These are phyloP conservation scores for Coelastrella sp. DNA, from an alignment of 139 green algal species.

Conservation along the genomic window DNA sequence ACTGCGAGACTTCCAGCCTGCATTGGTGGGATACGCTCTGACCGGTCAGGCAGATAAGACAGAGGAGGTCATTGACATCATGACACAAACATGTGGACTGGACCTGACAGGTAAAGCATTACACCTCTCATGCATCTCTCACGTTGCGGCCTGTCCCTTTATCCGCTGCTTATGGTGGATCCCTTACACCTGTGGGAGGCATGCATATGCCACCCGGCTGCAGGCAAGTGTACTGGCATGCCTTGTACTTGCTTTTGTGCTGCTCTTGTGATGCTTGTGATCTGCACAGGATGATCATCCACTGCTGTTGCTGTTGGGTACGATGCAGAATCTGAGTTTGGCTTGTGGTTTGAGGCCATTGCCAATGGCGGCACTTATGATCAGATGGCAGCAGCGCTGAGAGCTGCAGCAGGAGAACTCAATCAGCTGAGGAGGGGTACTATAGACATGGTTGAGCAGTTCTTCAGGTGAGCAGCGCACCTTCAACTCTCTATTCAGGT, in stretches of 20 bases:
- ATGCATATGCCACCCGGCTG: too few species aligned
- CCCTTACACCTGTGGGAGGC: too few species aligned
- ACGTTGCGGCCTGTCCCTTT: too few species aligned
- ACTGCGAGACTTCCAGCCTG: conserved; percentile 69
- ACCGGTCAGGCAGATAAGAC: conserved; percentile 48
- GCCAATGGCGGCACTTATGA: conserved; percentile 51
- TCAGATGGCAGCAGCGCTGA: conserved; percentile 47
- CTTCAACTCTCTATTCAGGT: too few species aligned
- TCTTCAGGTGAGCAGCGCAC: conserved; percentile 42
- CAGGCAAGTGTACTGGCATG: too few species aligned
- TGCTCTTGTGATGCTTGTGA: too few species aligned
- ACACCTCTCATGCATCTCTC: neutral
- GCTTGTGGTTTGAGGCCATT: conserved; percentile 69
- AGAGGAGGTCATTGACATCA: conserved; percentile 35
- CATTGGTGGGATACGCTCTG: conserved; percentile 59
- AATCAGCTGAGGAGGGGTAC: conserved; percentile 64
- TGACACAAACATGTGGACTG: neutral
- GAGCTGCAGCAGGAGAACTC: conserved; percentile 70
- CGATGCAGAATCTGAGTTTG: conserved; percentile 75
- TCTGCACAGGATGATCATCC: too few species aligned
- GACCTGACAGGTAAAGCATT: conserved; percentile 15
- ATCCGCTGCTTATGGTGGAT: too few species aligned
- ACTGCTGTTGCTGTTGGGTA: neutral
- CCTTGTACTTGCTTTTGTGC: too few species aligned
- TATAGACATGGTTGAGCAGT: conserved; percentile 48